Evolutionary conservation across 495 filamentous ascomycete species (phyloP).

Genomic region (Penicillium verhagenii): DNA sequence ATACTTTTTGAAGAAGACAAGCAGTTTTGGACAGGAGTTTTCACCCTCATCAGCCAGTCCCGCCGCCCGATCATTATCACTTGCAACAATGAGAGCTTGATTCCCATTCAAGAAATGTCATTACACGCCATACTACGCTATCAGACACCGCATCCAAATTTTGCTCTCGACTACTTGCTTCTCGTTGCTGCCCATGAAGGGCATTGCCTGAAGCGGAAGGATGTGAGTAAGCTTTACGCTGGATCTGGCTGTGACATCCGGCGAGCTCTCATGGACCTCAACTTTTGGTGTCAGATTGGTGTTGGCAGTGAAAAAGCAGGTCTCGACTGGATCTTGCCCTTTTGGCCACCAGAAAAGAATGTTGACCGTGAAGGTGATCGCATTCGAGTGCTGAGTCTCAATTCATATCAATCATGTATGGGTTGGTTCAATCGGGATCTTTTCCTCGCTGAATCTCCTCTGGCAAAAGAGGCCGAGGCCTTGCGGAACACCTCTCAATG

Average conservation of each 20-base stretch:
- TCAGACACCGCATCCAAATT: conserved; percentile 60
- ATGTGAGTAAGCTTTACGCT: conserved; percentile 67
- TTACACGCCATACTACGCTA: conserved; percentile 89
- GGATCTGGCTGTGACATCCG: conserved; percentile 70
- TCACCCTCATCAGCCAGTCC: conserved; percentile 74
- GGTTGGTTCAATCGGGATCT: conserved; percentile 68
- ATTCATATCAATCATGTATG: conserved; percentile 76
- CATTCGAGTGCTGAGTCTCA: conserved; percentile 78
- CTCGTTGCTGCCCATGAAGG: conserved; percentile 88
- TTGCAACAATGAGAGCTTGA: conserved; percentile 79
- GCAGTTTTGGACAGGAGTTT: conserved; percentile 85
- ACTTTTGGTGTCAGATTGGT: conserved; percentile 96
- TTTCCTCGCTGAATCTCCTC: conserved; percentile 16
- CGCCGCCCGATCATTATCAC: conserved; percentile 92
- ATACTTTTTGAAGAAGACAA: conserved; percentile 92
- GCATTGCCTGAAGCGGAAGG: conserved; percentile 68
- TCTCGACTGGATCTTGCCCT: conserved; percentile 81
- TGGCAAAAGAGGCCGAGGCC: conserved; percentile 30
- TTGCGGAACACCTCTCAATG: conserved; percentile 34
- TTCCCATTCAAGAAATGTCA: conserved; percentile 68
- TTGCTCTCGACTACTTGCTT: conserved; percentile 77
- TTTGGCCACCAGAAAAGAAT: conserved; percentile 68
- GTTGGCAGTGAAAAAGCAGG: conserved; percentile 87
- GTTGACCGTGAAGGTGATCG: conserved; percentile 61
- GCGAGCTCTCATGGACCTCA: conserved; percentile 78